Evolutionary conservation across 2,329 filamentous ascomycete genomes (phyloP).

Genomic region (Fusarium incarnatum): DNA sequence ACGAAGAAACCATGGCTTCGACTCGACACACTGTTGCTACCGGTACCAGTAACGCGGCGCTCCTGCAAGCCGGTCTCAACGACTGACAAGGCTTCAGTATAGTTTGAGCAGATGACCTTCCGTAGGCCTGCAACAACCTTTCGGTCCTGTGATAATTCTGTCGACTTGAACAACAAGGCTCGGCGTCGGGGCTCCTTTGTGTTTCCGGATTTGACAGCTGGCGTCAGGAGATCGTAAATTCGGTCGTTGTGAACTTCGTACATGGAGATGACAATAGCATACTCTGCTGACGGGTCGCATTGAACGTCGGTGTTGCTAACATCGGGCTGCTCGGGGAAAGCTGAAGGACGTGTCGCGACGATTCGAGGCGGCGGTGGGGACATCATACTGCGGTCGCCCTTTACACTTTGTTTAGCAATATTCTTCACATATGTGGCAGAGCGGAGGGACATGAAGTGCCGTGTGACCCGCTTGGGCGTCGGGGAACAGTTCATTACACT

Average conservation of each 20-base stretch:
- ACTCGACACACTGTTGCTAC: slow-evolving; percentile 91
- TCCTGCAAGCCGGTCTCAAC: slow-evolving; percentile 91
- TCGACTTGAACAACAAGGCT: slow-evolving; percentile 89
- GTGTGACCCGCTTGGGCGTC: slow-evolving; percentile 51
- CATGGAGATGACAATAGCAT: slow-evolving; percentile 93
- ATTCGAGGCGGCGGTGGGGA: slow-evolving; percentile 69
- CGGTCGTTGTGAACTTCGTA: slow-evolving; percentile 99
- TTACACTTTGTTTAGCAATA: slow-evolving; percentile 59
- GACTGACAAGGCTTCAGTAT: slow-evolving; percentile 88
- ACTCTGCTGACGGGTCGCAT: slow-evolving; percentile 73
- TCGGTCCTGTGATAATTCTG: slow-evolving; percentile 86
- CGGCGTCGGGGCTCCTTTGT: slow-evolving; percentile 81
- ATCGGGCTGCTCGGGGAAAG: slow-evolving; percentile 78
- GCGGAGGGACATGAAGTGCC: slow-evolving; percentile 59
- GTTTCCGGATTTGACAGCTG: slow-evolving; percentile 66
- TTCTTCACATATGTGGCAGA: slow-evolving; percentile 59
- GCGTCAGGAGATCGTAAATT: slow-evolving; percentile 90
- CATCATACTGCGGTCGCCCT: slow-evolving; percentile 62
- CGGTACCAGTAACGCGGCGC: slow-evolving; percentile 87
- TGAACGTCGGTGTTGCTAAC: slow-evolving; percentile 76
- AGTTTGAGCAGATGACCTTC: slow-evolving; percentile 86
- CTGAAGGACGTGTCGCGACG: slow-evolving; percentile 75
- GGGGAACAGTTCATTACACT: slow-evolving; percentile 46
- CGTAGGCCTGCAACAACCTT: slow-evolving; percentile 93
- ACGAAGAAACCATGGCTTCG: slow-evolving; percentile 97